A percentile compares a stretch with the other conserved stretches of the same genome.
Evolutionary conservation across 164 flowering plant species (phyloP).

Genomic region (Annona cherimola): DNA sequence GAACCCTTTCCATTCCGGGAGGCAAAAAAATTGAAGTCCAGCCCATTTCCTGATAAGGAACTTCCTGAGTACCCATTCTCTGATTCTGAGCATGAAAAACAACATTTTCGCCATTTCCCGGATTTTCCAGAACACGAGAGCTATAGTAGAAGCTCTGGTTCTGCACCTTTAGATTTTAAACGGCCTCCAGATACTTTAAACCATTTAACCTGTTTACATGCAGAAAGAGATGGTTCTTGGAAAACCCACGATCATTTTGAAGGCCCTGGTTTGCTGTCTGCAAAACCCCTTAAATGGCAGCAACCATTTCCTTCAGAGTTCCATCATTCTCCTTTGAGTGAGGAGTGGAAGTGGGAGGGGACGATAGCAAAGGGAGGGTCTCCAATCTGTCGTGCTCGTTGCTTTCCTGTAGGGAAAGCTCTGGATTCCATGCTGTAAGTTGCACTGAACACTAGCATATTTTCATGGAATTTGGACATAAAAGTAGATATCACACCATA

Average conservation of each 20-base stretch:
- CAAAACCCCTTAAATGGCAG: constrained; percentile 28
- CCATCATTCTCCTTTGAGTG: constrained; percentile 36
- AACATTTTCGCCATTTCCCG: constrained; percentile 18
- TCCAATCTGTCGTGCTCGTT: constrained; percentile 90
- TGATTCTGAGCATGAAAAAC: constrained; percentile 42
- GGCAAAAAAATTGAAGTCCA: constrained; percentile 60
- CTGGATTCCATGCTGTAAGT: constrained; percentile 80
- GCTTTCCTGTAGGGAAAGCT: constrained; percentile 90
- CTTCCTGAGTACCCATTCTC: constrained; percentile 70
- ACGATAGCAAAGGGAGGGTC: constrained; percentile 93
- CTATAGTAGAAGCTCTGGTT: constrained; percentile 32
- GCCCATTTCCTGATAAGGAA: constrained; percentile 49
- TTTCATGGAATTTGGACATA: neutral
- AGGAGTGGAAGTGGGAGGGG: constrained; percentile 97
- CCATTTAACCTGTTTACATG: constrained; percentile 23
- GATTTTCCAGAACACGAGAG: constrained; percentile 36
- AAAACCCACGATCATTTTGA: constrained; percentile 38
- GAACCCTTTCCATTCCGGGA: constrained; percentile 41
- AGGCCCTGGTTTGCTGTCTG: constrained; percentile 35
- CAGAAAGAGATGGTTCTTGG: constrained; percentile 39
- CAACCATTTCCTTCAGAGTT: constrained; percentile 44
- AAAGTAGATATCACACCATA: neutral
- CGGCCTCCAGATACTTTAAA: constrained; percentile 28
- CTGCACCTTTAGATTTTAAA: constrained; percentile 31
- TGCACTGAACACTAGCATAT: neutral